Base-by-base conservation (phyloP, 192 early-diverging fungal genomes). In the Linderina pennispora region DNA sequence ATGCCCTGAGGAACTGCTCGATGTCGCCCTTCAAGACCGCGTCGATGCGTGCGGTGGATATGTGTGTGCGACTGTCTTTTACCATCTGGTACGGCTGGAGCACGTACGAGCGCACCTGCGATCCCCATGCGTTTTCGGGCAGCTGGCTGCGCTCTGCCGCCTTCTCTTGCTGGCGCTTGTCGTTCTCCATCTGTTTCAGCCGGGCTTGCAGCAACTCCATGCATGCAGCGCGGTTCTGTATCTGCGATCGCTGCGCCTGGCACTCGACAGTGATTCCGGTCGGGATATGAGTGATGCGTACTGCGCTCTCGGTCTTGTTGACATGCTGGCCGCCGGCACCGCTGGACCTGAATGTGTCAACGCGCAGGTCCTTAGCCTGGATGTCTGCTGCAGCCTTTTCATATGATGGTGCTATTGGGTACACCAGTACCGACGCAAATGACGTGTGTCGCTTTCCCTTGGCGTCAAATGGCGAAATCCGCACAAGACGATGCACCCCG, bases 291-390 rank as follows among this genome's bases (percentile, higher is more conserved):
- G 82, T 87, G 11, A 94, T 75, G 15, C 89, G 74, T 33, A 92
- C 87, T 2, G 90, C 88, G 55, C 80, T 84, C 25, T 92, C 89
- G 7, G 91, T 92, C 6, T 82, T 92, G 52, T 92, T 94, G 14
- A 90, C 91, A 59, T 91, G 89, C 75, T 86, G 84, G 4, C 84
- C 84, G 13, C 84, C 84, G n/a, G 53, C 28, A 17, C 53, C 53
- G 11, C 53, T 55, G 37, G 53, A 41, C 31, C 38, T 46, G 75
- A 83, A 80, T 4, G 62, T 58, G 31, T 80, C 78, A 9, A 83
- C 36, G 28, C 70, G 80, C 10, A 83, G 16, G 38, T 83, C 80
- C 8, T 48, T 41, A 10, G 66, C 48, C 9, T 48, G 41, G 18
- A 83, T 74, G 0, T 65, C 65, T 17, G 65, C 58, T 8, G 26